Evolutionary conservation across 441 rosid species (phyloP).

Genomic region (Populus hybrid): DNA sequence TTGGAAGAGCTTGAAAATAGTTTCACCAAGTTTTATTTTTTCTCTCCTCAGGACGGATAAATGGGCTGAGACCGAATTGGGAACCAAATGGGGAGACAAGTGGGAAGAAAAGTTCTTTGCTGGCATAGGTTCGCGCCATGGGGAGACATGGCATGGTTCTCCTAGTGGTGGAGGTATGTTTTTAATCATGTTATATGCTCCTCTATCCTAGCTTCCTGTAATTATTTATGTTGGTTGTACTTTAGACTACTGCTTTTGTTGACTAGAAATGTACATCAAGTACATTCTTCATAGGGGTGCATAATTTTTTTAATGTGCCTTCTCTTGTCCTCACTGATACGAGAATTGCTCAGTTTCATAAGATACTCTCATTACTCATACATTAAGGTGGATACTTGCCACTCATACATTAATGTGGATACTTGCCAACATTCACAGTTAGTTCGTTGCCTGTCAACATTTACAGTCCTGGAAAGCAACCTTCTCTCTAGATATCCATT

Average conservation of each 20-base stretch:
- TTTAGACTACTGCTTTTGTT: not conserved
- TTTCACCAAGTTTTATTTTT: conserved; percentile 15
- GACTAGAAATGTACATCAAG: not conserved
- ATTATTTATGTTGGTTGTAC: not conserved
- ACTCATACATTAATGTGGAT: no score
- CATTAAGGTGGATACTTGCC: no score
- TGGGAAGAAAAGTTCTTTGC: conserved; percentile 98
- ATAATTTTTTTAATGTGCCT: not conserved
- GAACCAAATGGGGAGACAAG: conserved; percentile 99
- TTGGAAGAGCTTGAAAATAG: not conserved
- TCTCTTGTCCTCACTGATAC: no score
- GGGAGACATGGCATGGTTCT: conserved; percentile 99
- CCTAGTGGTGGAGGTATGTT: conserved; percentile 71
- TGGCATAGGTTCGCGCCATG: conserved; percentile 95
- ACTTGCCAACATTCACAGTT: no score
- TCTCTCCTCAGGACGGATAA: conserved; percentile 88
- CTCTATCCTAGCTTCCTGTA: not conserved
- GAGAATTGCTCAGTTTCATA: no score
- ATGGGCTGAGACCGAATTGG: conserved; percentile 99
- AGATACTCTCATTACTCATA: no score
- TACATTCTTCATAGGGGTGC: not conserved
- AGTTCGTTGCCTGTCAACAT: no score
- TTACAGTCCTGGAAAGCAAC: no score
- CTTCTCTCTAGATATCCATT: no score
- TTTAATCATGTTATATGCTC: not conserved